Base-by-base conservation (phyloP, 1,284 basidiomycete species). In the Fomitopsis pinicola region DNA sequence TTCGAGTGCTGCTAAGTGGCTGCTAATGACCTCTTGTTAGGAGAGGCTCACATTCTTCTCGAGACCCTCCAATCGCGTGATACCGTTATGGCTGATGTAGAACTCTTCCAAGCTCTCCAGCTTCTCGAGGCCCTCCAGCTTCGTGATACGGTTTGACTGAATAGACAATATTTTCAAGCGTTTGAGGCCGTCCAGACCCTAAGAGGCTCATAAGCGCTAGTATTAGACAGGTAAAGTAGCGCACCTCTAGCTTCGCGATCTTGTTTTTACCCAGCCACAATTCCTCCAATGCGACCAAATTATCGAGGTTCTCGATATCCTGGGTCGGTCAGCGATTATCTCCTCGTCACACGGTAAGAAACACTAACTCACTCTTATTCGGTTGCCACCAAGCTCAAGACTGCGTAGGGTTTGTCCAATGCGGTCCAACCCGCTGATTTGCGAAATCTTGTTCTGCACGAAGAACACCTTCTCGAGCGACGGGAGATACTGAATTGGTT, bases 261-360 rank as follows among this genome's bases (percentile, higher is more conserved):
- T 98, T 98, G 76, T 99, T 99, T 80, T 99, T 99, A 10, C 97
- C 97, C 4, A 98, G 77, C 95, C 97, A 99, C 1, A 99, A 79
- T 68, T 98, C 95, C 66, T 95, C 92, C 9, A 99, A 78, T 63
- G 91, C 91, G 0, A 86, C 83, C 48, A 97, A 79, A 7, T 84
- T 82, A n/a, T 92, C 92, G 12, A 97, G 75, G 58, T 92, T 90
- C 72, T 98, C 95, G 63, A 99, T 96, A 75, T 81, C 84, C 94
- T 96, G 64, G 28, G 35, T 7, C 42, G 56, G 35, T 35, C 14
- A 28, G 28, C 28, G 26, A 26, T 2, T 2, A 2, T 33, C 36
- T 9, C 26, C 4, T 48, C 35, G 10, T 26, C 9, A n/a, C 8
- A 28, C 22, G 2, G 42, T 9, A 22, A 15, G 15, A 42, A 28